Conservation (phyloP, 2,329 filamentous ascomycete species). For the Pezicula carpinea region DNA sequence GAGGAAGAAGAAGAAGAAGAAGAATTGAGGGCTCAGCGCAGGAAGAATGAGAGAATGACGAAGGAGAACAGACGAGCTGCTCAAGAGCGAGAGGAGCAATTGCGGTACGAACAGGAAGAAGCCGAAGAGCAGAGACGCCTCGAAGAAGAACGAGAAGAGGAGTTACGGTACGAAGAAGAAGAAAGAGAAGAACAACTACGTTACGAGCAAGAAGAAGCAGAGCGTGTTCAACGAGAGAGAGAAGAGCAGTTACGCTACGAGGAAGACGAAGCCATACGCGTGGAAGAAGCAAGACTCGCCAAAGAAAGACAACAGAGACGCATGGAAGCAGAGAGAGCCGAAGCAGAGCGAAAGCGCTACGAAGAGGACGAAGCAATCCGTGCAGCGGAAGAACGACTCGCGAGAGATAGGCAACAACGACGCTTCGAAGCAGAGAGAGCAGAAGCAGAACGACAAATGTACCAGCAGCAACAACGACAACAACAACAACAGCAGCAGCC, state of each 20-base stretch:
- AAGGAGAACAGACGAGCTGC: neutral
- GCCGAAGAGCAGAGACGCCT: conserved; percentile 2
- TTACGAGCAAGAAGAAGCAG: conserved; percentile 3
- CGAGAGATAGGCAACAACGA: too few relatives aligned
- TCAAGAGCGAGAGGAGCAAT: conserved; percentile 1
- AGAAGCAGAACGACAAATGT: conserved; percentile 3
- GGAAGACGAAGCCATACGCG: neutral
- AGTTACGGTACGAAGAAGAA: neutral
- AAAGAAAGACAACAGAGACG: neutral
- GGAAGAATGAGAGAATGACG: neutral
- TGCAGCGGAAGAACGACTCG: too few relatives aligned
- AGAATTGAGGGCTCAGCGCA: neutral
- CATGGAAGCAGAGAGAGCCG: conserved; percentile 1
- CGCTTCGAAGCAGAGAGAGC: too few relatives aligned
- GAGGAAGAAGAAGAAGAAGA: conserved; percentile 8
- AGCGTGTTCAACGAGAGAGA: neutral
- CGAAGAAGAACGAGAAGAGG: too few relatives aligned
- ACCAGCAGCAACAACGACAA: neutral
- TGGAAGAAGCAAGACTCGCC: neutral
- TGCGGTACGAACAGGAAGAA: conserved; percentile 2
- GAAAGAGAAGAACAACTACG: conserved; percentile 1
- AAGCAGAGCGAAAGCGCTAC: neutral
- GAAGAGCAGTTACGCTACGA: neutral
- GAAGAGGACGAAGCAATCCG: too few relatives aligned
- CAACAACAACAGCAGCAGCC: neutral